These are phyloP conservation scores for Nectriaceae sp. DNA, from an alignment of 2,329 filamentous ascomycete species.

Conservation along the genomic window DNA sequence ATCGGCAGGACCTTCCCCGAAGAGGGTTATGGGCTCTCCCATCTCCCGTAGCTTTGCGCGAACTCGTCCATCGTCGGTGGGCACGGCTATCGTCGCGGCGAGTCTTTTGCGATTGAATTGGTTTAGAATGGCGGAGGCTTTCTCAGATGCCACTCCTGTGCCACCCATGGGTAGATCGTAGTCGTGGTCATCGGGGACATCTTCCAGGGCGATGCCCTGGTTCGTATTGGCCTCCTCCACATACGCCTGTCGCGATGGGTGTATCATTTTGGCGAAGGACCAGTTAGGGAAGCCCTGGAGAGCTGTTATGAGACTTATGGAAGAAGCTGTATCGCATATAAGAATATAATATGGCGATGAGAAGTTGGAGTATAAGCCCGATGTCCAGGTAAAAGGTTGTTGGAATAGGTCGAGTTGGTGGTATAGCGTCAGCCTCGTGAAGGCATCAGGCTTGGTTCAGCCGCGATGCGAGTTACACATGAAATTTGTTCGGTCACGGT, in stretches of 20 bases:
- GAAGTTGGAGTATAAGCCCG: too few relatives aligned
- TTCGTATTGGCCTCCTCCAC: slow-evolving; percentile 79
- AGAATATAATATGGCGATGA: too few relatives aligned
- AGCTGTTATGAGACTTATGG: too few relatives aligned
- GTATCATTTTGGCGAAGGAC: slow-evolving; percentile 58
- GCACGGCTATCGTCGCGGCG: slow-evolving; percentile 86
- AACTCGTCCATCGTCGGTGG: slow-evolving; percentile 89
- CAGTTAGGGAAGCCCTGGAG: not conserved
- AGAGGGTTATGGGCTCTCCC: slow-evolving; percentile 91
- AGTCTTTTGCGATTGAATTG: slow-evolving; percentile 92
- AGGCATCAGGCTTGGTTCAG: not conserved
- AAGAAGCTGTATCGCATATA: too few relatives aligned
- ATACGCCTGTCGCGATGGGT: slow-evolving; percentile 89
- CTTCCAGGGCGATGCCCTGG: slow-evolving; percentile 49
- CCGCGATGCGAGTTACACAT: not conserved
- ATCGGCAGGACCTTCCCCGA: slow-evolving; percentile 86
- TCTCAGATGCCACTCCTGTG: slow-evolving; percentile 72
- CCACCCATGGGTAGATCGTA: slow-evolving; percentile 72
- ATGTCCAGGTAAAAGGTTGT: too few relatives aligned
- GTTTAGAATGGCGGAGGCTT: slow-evolving; percentile 79
- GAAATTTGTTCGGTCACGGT: slow-evolving; percentile 28
- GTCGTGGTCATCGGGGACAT: slow-evolving; percentile 71
- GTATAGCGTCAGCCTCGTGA: not conserved
- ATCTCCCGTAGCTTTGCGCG: slow-evolving; percentile 78
- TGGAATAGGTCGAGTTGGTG: not conserved